phyloP scores from a whole-genome alignment of 164 flowering plant species.

The Chimonanthus salicifolius region DNA sequence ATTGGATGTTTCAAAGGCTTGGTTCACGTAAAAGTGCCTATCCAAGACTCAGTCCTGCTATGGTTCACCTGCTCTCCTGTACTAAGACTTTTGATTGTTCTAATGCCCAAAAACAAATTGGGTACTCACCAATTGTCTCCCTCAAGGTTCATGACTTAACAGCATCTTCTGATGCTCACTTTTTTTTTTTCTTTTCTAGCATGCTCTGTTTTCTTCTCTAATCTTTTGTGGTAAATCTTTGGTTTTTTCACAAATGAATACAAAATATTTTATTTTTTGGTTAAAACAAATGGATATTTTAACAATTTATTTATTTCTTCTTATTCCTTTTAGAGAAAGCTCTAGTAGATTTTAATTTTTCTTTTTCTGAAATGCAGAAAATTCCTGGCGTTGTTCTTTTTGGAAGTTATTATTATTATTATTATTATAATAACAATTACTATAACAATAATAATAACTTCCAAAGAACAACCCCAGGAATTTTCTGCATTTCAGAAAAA shows the following conservation, averaged over 20 bases:
- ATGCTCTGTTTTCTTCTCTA: background rate
- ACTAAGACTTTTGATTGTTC: slow-evolving; percentile 67
- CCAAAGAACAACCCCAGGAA: background rate
- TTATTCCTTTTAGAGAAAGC: too few species aligned
- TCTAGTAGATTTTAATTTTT: too few species aligned
- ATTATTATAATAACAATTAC: too few species aligned
- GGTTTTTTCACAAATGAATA: background rate
- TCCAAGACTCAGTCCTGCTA: slow-evolving; percentile 22
- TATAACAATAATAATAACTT: too few species aligned
- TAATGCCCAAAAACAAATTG: slow-evolving; percentile 56
- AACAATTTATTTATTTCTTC: background rate
- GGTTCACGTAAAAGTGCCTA: slow-evolving; percentile 15
- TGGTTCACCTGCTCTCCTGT: slow-evolving; percentile 37
- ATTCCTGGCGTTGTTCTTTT: background rate
- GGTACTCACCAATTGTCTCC: slow-evolving; percentile 69
- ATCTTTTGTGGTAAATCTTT: background rate
- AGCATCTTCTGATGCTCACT: background rate
- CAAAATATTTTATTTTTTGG: too few species aligned
- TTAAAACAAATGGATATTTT: too few species aligned
- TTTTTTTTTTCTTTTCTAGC: background rate
- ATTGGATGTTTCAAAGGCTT: slow-evolving; percentile 36
- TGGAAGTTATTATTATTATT: too few species aligned
- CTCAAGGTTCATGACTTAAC: slow-evolving; percentile 36
- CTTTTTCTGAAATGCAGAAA: background rate
- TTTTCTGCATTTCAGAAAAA: background rate